Conservation (phyloP, 83 land plant species). For the Picea abies region DNA sequence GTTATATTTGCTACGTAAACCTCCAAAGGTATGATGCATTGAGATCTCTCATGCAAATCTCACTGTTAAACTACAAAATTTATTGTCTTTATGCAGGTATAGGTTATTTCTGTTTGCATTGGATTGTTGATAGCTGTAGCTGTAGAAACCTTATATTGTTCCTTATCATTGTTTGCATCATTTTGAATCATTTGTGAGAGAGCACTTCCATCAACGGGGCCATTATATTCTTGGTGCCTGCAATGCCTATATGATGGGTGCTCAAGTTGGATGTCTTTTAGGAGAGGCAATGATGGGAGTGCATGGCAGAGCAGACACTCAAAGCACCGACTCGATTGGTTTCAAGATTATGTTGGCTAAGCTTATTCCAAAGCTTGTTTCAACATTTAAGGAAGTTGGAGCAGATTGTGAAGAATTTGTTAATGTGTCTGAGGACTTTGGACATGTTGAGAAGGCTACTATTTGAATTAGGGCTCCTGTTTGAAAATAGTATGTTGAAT, state of each 20-base stretch:
- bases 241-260: constrained; percentile 75
- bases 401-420: no score
- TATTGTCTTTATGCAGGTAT: background rate
- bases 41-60: background rate
- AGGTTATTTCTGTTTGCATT: background rate
- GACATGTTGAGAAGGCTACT: no score
- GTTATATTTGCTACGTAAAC: constrained; percentile 75
- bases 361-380: no score
- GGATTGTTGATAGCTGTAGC: background rate
- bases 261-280: no score
- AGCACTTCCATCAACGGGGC: constrained; percentile 62
- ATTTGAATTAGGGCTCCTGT: no score
- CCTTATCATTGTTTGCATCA: constrained; percentile 47
- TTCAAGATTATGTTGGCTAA: no score
- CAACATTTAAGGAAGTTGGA: no score
- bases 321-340: no score
- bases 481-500: no score
- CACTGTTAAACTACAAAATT: background rate
- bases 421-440: no score
- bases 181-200: constrained; percentile 81
- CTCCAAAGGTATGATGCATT: constrained; percentile 74
- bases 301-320: no score
- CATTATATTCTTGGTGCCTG: background rate
- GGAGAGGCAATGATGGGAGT: no score
- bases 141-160: background rate